A percentile compares a stretch with the other conserved stretches of the same genome.
Evolutionary conservation across 2,329 filamentous ascomycete genomes (phyloP).

Genomic region (Sclerotinia nivalis): DNA sequence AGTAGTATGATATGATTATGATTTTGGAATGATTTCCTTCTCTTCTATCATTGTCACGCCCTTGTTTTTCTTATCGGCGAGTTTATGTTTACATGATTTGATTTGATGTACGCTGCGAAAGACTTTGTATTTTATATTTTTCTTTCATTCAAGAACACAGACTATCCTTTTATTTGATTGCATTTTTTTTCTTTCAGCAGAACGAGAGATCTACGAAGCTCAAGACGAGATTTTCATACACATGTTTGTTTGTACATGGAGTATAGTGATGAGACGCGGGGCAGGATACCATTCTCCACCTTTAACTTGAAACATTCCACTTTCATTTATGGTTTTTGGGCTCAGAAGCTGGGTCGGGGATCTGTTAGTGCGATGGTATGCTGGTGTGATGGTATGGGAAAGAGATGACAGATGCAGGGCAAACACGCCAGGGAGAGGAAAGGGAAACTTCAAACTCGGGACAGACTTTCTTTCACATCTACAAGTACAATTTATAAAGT

Average conservation of each 20-base stretch:
- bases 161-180: background rate
- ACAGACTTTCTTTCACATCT: background rate
- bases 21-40: constrained; percentile 23
- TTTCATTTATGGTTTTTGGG: background rate
- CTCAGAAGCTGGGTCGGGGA: background rate
- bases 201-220: background rate
- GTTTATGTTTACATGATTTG: background rate
- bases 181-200: background rate
- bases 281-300: constrained; percentile 5
- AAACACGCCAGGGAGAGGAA: background rate
- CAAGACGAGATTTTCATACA: background rate
- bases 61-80: background rate
- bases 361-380: background rate
- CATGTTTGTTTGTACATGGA: background rate
- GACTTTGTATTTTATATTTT: constrained; percentile 12
- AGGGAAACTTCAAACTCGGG: background rate
- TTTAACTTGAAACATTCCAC: background rate
- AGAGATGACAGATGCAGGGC: background rate
- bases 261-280: background rate
- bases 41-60: background rate
- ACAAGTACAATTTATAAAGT: background rate
- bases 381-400: background rate
- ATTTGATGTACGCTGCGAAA: background rate
- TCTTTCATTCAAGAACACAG: background rate
- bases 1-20: constrained; percentile 51